Percentiles rank a stretch among this genome's conserved stretches.
These are phyloP conservation scores for Solanum rostratum DNA, from an alignment of 257 asterid genomes.

Conservation along the genomic window DNA sequence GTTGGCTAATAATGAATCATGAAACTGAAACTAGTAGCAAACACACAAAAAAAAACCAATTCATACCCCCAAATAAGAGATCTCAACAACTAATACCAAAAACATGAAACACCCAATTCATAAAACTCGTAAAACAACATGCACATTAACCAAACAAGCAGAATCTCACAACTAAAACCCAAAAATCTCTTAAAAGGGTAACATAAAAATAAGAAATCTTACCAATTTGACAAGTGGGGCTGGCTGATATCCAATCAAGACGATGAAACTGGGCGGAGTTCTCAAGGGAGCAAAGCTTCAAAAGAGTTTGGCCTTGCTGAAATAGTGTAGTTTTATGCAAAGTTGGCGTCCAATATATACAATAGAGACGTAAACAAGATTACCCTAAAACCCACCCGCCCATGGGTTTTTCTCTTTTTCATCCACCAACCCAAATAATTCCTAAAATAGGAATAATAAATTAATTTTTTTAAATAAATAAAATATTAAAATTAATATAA, in stretches of 20 bases:
- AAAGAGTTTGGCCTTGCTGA: conserved; percentile 6
- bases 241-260: neutral
- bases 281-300: neutral
- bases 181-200: neutral
- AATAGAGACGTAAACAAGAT: neutral
- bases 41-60: neutral
- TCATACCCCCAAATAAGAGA: neutral
- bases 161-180: neutral
- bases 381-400: neutral
- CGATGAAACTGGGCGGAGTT: neutral
- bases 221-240: neutral
- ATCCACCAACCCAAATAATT: neutral
- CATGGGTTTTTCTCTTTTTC: neutral
- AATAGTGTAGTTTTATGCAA: neutral
- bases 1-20: neutral
- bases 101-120: neutral
- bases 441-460: too few species aligned
- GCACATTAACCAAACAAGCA: neutral
- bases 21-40: neutral
- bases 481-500: too few species aligned
- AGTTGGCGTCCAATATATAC: neutral
- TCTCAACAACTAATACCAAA: neutral
- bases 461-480: too few species aligned
- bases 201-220: neutral
- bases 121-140: neutral